Conservation (phyloP, 495 filamentous ascomycete genomes). For the Schizothecium vesticola region DNA sequence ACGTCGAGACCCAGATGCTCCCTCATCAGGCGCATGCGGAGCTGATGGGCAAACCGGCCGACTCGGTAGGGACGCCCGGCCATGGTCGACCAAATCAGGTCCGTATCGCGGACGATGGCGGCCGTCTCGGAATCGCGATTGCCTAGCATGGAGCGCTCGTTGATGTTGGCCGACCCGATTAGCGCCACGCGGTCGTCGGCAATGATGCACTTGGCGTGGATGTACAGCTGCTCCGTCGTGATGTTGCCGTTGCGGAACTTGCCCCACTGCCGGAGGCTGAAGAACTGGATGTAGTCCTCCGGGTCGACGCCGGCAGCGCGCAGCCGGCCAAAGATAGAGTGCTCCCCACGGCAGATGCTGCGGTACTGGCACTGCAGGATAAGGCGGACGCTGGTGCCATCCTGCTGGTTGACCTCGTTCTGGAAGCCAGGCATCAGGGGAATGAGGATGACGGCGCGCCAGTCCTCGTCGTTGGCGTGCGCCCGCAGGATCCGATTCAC, state of each 20-base stretch:
- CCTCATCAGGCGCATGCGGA: conserved; percentile 91
- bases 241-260: conserved; percentile 78
- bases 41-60: conserved; percentile 85
- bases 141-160: conserved; percentile 94
- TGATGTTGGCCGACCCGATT: conserved; percentile 98
- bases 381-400: conserved; percentile 86
- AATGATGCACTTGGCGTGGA: conserved; percentile 96
- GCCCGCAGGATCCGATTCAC: conserved; percentile 88
- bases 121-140: conserved; percentile 89
- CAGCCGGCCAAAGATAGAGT: conserved; percentile 86
- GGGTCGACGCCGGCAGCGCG: conserved; percentile 82
- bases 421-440: conserved; percentile 98
- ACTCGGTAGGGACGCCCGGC: conserved; percentile 81
- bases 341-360: conserved; percentile 90
- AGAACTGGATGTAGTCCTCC: conserved; percentile 96
- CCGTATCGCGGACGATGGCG: conserved; percentile 84
- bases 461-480: conserved; percentile 76
- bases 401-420: conserved; percentile 88
- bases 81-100: conserved; percentile 92
- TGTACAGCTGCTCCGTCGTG: conserved; percentile 95
- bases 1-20: conserved; percentile 95
- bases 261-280: conserved; percentile 87
- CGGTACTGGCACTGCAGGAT: conserved; percentile 99
- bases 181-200: conserved; percentile 91
- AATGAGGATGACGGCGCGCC: conserved; percentile 91